phyloP scores from a whole-genome alignment of 495 filamentous ascomycete genomes.

The Hapsidospora chrysogenum region DNA sequence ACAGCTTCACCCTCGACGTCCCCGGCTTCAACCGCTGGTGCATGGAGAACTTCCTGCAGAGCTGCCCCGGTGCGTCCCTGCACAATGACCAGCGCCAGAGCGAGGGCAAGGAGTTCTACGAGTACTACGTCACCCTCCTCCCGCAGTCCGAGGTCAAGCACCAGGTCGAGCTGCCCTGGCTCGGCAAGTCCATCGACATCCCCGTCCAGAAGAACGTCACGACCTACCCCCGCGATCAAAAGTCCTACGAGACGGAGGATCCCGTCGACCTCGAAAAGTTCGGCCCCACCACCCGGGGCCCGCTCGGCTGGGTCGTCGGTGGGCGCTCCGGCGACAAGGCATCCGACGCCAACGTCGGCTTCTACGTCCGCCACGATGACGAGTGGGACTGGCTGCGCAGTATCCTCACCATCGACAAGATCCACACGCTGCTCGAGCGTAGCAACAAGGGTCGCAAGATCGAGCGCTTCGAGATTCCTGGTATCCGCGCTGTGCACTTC shows the following conservation, averaged over 20 bases:
- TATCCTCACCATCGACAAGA: constrained; percentile 21
- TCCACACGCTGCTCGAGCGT: constrained; percentile 20
- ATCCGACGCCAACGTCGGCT: constrained; percentile 33
- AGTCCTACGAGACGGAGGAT: constrained; percentile 14
- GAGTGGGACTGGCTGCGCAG: constrained; percentile 33
- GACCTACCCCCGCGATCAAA: constrained; percentile 12
- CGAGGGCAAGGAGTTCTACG: neutral
- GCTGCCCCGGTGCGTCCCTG: neutral
- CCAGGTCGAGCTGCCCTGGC: no score
- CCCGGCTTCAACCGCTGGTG: neutral
- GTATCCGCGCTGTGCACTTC: constrained; percentile 14
- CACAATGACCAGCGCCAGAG: neutral
- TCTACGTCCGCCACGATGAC: constrained; percentile 27
- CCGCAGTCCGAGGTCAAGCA: neutral
- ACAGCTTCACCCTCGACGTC: no score
- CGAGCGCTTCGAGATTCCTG: constrained; percentile 32
- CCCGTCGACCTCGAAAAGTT: constrained; percentile 10
- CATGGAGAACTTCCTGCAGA: neutral
- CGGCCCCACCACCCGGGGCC: constrained; percentile 23
- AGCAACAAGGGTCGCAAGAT: constrained; percentile 16
- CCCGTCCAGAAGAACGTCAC: constrained; percentile 12
- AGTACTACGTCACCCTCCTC: neutral
- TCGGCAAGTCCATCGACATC: constrained; percentile 10
- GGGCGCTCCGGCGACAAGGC: constrained; percentile 38
- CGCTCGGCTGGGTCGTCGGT: constrained; percentile 28